These are phyloP conservation scores for Malassezia obtusa DNA, from an alignment of 1,284 basidiomycete genomes.

Conservation along the genomic window DNA sequence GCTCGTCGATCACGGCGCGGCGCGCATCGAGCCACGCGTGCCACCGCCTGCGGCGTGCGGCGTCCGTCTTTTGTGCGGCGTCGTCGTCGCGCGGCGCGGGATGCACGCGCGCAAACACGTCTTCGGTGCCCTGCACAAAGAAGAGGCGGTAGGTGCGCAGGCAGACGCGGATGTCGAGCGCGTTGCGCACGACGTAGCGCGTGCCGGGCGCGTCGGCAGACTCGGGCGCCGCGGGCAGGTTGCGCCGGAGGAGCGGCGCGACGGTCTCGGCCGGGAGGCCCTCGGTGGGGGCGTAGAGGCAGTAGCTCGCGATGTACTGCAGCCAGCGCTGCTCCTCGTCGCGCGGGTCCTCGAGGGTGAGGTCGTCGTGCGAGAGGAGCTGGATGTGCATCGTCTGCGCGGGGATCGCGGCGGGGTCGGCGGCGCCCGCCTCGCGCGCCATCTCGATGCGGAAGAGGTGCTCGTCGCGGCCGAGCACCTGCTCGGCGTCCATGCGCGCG, in stretches of 20 bases:
- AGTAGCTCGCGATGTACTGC: conserved; percentile 78
- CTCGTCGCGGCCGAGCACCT: conserved; percentile 73
- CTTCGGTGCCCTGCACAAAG: conserved; percentile 49
- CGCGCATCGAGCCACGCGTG: conserved; percentile 29
- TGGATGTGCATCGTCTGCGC: conserved; percentile 67
- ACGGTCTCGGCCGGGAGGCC: conserved; percentile 34
- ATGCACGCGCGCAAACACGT: conserved; percentile 43
- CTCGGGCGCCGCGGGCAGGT: conserved; percentile 13
- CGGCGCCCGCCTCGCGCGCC: not conserved
- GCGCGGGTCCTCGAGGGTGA: conserved; percentile 73
- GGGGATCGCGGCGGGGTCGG: conserved; percentile 42
- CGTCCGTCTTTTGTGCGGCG: conserved; percentile 10
- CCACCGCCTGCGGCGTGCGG: conserved; percentile 22
- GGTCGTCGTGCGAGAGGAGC: conserved; percentile 78
- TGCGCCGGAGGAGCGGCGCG: conserved; percentile 40
- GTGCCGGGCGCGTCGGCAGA: conserved; percentile 13
- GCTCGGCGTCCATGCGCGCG: conserved; percentile 70
- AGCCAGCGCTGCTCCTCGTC: conserved; percentile 74
- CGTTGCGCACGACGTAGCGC: conserved; percentile 51
- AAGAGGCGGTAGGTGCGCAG: conserved; percentile 51
- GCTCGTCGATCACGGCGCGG: conserved; percentile 24
- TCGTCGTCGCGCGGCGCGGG: conserved; percentile 18
- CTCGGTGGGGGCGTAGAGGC: conserved; percentile 46
- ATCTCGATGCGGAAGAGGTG: conserved; percentile 76
- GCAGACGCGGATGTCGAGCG: conserved; percentile 52